Conservation (phyloP, 2,329 filamentous ascomycete genomes). For the Colletotrichum sp. region DNA sequence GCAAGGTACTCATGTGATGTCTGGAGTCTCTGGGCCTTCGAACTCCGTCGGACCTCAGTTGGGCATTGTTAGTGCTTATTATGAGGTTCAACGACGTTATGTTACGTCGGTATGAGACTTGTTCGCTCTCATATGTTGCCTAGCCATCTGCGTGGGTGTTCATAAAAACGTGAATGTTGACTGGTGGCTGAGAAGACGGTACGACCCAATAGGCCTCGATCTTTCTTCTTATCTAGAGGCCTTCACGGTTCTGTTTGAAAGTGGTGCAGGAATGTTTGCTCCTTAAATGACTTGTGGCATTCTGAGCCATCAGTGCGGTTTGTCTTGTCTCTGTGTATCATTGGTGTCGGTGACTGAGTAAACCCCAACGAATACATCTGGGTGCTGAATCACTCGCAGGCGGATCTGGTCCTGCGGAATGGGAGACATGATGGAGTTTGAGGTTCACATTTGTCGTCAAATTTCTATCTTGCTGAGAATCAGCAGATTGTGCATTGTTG, state of each 20-base stretch:
- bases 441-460: neutral
- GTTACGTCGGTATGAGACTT: neutral
- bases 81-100: neutral
- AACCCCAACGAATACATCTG: neutral
- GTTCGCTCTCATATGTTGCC: neutral
- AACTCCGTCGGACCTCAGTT: neutral
- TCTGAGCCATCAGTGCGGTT: neutral
- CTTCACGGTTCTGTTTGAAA: neutral
- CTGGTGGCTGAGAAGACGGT: neutral
- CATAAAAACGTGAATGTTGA: neutral
- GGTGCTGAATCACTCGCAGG: neutral
- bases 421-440: neutral
- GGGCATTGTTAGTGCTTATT: neutral
- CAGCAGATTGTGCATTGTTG: neutral
- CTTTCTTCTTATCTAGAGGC: neutral
- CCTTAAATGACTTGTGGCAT: neutral
- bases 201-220: accelerated
- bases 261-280: neutral
- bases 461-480: neutral
- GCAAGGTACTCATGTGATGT: neutral
- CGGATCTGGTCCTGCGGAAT: neutral
- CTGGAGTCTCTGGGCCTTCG: neutral
- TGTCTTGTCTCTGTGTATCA: neutral
- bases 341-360: neutral
- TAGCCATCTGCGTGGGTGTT: neutral